Base-by-base conservation (phyloP, 2,329 filamentous ascomycete species). In the Botrytis cinerea region DNA sequence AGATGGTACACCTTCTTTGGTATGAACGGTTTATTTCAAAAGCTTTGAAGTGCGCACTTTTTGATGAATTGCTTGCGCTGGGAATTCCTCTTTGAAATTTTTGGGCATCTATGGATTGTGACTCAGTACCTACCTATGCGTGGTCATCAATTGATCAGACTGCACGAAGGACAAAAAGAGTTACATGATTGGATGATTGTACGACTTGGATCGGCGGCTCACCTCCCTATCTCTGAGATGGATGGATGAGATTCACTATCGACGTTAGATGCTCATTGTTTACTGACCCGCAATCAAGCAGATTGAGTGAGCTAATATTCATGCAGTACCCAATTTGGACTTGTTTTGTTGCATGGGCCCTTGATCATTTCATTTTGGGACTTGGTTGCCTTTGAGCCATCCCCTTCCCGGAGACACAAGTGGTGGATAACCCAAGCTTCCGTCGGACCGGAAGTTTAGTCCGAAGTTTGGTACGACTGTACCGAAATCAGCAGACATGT, bases 21-120 rank as follows among this genome's bases (percentile, higher is more conserved):
- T 68, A 32, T 32, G 28, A 43, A 32, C 48, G 66, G 46, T 54
- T 67, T 28, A n/a, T n/a, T 16, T 61, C 51, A 57, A 57, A 61
- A 61, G 22, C 22, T 40, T 40, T n/a, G 12, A 22, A 35, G 18
- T 40, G 20, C 16, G 43, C 45, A 20, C 45, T 54, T 45, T 32
- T 25, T 60, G 59, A 38, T 14, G 59, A 25, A 12, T 8, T 25
- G 4, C 20, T 14, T 25, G 35, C 20, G 10, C 18, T 12, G 51
- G n/a, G 3, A 28, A 9, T 57, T 57, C 6, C n/a, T 18, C 16
- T 54, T n/a, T 18, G 12, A 28, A 4, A 28, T 28, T 28, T 14
- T 57, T 18, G 51, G 14, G n/a, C 2, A 28, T 28, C 14, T 57
- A 18, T 28, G n/a, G 14, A 28, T 28, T 2, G 51, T 25, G n/a